Base-by-base conservation (phyloP, 495 filamentous ascomycete genomes). In the Aspergillus ellipticus region DNA sequence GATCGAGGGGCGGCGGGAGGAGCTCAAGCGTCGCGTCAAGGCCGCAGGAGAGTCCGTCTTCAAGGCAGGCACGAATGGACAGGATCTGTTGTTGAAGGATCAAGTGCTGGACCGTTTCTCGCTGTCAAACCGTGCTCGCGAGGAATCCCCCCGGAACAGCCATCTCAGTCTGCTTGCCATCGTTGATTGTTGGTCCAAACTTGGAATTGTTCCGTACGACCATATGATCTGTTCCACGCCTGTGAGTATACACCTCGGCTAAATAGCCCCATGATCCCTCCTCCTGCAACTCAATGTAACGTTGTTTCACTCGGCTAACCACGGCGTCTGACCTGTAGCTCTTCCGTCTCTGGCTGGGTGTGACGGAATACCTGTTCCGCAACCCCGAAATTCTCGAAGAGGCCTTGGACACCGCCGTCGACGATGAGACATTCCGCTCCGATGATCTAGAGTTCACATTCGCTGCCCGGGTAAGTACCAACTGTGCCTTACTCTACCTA, bases 221-320 rank as follows among this genome's bases (percentile, higher is more conserved):
- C 94, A 98, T 75, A 97, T 97, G 91, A 96, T 98, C 61, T 98
- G 94, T 74, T 96, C 90, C 11, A 98, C 94, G 13, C 94, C 94
- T 50, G 86, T 88, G 68, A 69, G 81, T 75, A n/a, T n/a, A 17
- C 16, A 45, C 13, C 20, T 49, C 17, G 22, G 11, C 13, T 28
- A 51, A 43, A 6, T 45, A 39, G 13, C 22, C 47, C 10, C 17
- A 6, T 37, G 1, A n/a, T n/a, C n/a, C n/a, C n/a, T n/a, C n/a
- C n/a, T 5, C 10, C n/a, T 48, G 15, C 7, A 19, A 7, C 28
- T 13, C 9, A 39, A 39, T n/a, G 35, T n/a, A 1, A 13, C 35
- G 5, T 39, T 39, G 35, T 13, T 50, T 41, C 21, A n/a, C 24
- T 22, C 49, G 48, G 20, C 57, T 67, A 54, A 69, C 17, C 10